Conservation (phyloP, 768 basidiomycete genomes). For the Mycena pura region DNA sequence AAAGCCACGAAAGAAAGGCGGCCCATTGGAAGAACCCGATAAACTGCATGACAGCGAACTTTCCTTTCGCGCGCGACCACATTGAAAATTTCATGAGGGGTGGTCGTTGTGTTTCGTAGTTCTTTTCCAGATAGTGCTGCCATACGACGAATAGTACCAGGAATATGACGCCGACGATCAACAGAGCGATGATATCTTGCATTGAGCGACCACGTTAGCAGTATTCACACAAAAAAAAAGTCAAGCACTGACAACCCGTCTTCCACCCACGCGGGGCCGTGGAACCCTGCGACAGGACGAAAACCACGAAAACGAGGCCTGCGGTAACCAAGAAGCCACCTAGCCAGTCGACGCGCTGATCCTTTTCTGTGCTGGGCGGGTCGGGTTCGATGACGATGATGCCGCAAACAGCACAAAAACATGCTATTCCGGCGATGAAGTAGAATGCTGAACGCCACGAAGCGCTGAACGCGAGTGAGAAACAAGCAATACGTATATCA, state of each 20-base stretch:
- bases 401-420: slow-evolving; percentile 48
- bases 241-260: slow-evolving; percentile 40
- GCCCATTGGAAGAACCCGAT: slow-evolving; percentile 74
- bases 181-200: slow-evolving; percentile 68
- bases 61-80: slow-evolving; percentile 68
- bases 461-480: slow-evolving; percentile 15
- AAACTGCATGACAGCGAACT: slow-evolving; percentile 63
- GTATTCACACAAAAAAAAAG: background rate
- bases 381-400: slow-evolving; percentile 59
- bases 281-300: slow-evolving; percentile 69
- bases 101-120: slow-evolving; percentile 45
- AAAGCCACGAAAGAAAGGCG: slow-evolving; percentile 59
- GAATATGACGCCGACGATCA: slow-evolving; percentile 64
- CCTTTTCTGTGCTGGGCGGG: slow-evolving; percentile 34
- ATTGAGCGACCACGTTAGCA: too few relatives aligned
- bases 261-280: slow-evolving; percentile 64
- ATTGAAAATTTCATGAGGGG: slow-evolving; percentile 70
- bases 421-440: slow-evolving; percentile 54
- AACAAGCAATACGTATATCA: background rate
- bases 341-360: slow-evolving; percentile 71
- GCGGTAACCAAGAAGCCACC: slow-evolving; percentile 67
- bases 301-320: slow-evolving; percentile 72
- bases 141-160: slow-evolving; percentile 63
- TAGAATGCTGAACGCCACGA: slow-evolving; percentile 61
- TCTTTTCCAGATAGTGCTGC: slow-evolving; percentile 63